These are phyloP conservation scores for Xanthoconium purpureum DNA, from an alignment of 768 basidiomycete genomes.

Conservation along the genomic window DNA sequence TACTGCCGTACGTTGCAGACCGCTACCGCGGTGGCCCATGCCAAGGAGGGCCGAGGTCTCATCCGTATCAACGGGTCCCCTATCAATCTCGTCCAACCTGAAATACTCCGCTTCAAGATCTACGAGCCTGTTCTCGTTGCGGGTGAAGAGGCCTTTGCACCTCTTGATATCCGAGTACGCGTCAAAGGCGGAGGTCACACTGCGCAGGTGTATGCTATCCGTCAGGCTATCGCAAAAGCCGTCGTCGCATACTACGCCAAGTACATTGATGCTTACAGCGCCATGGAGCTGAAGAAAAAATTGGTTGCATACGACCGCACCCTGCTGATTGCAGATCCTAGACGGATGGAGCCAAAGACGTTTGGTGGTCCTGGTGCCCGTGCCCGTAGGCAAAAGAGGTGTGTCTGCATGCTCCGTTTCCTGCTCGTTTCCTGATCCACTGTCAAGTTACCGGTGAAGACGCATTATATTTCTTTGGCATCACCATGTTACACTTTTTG, in stretches of 20 bases:
- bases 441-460: constrained; percentile 64
- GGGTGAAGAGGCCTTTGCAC: constrained; percentile 82
- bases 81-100: constrained; percentile 92
- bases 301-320: constrained; percentile 93
- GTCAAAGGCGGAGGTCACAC: constrained; percentile 99
- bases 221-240: constrained; percentile 98
- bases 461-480: constrained; percentile 35
- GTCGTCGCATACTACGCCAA: constrained; percentile 98
- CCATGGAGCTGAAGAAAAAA: constrained; percentile 98
- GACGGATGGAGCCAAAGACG: constrained; percentile 99
- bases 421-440: constrained; percentile 9
- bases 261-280: constrained; percentile 95
- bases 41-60: constrained; percentile 92
- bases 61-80: constrained; percentile 97
- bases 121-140: constrained; percentile 96
- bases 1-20: constrained; percentile 51
- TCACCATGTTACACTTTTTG: constrained; percentile 45
- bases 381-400: constrained; percentile 98
- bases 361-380: constrained; percentile 98
- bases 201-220: constrained; percentile 97
- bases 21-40: constrained; percentile 96
- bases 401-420: constrained; percentile 1
- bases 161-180: constrained; percentile 93
- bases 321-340: constrained; percentile 87
- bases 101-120: constrained; percentile 95